phyloP scores from a whole-genome alignment of 176 grass and related monocot genomes.

The Carex myosuroides region DNA sequence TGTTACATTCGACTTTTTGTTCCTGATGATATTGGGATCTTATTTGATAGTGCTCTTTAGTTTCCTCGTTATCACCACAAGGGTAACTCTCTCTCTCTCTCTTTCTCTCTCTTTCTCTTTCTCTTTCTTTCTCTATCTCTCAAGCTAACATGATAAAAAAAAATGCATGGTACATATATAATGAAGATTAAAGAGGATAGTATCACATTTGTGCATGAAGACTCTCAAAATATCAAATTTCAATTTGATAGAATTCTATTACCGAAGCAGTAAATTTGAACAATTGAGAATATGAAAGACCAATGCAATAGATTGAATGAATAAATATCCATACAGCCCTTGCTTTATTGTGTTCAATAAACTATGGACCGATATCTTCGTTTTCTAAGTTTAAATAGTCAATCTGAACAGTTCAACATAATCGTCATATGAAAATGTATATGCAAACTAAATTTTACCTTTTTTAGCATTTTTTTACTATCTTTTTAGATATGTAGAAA shows the following conservation, averaged over 20 bases:
- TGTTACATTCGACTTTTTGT: slow-evolving; percentile 84
- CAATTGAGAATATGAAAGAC: neutral
- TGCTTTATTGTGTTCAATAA: neutral
- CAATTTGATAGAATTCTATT: neutral
- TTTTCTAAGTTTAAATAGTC: no score
- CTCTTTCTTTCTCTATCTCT: neutral
- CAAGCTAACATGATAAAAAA: neutral
- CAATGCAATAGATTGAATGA: neutral
- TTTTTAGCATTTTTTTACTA: no score
- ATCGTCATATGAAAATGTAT: no score
- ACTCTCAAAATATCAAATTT: neutral
- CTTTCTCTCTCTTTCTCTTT: neutral
- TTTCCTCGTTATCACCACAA: slow-evolving; percentile 92
- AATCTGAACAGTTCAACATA: no score
- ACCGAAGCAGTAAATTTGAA: neutral
- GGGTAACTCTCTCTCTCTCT: slow-evolving; percentile 38
- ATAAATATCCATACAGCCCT: neutral
- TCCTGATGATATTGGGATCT: slow-evolving; percentile 70
- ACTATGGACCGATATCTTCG: neutral
- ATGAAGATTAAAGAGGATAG: neutral
- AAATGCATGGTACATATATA: neutral
- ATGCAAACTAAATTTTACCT: no score
- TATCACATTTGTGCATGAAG: neutral
- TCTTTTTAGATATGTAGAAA: no score
- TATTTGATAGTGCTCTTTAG: slow-evolving; percentile 95